phyloP scores from a whole-genome alignment of 176 grass and related monocot species.

The Elymus sibiricus region DNA sequence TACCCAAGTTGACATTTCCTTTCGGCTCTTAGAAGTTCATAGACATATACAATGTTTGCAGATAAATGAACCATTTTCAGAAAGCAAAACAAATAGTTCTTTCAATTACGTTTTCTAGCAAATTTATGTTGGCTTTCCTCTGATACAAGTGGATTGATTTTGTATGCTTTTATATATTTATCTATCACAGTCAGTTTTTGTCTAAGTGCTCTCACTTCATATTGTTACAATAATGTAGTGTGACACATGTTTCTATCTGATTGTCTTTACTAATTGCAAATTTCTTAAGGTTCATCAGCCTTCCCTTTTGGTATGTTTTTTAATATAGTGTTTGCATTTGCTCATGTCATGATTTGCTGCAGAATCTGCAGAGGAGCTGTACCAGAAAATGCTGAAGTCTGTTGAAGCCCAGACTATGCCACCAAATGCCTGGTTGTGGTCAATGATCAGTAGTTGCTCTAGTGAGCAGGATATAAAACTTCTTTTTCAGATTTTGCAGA shows the following conservation, averaged over 20 bases:
- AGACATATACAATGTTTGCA: neutral
- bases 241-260: neutral
- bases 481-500: constrained; percentile 81
- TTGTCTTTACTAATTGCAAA: neutral
- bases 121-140: neutral
- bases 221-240: neutral
- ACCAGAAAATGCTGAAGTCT: constrained; percentile 87
- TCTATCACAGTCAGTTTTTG: neutral
- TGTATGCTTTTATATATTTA: neutral
- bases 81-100: neutral
- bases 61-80: neutral
- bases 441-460: constrained; percentile 74
- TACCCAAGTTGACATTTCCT: neutral
- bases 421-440: constrained; percentile 95
- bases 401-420: constrained; percentile 85
- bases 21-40: neutral
- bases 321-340: constrained; percentile 16
- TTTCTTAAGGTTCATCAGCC: neutral
- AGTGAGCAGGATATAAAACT: constrained; percentile 84
- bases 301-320: neutral
- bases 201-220: neutral
- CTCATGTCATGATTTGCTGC: constrained; percentile 7
- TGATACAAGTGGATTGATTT: neutral
- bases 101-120: neutral
- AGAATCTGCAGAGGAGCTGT: constrained; percentile 79